These are phyloP conservation scores for Chlorella sp. DNA, from an alignment of 139 green algal species.

Conservation along the genomic window DNA sequence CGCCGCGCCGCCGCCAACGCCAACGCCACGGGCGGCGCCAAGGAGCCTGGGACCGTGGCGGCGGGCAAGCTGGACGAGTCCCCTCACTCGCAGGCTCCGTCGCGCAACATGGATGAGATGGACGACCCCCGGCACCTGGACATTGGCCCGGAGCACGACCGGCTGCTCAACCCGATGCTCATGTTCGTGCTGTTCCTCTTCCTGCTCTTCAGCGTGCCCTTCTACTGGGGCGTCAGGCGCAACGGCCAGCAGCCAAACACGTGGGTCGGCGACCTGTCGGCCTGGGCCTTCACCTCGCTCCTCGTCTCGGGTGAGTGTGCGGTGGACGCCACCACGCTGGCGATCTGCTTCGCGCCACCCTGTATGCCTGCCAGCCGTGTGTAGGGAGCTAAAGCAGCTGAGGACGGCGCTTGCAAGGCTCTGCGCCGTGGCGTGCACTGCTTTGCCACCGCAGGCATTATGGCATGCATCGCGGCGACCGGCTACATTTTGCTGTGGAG, in stretches of 20 bases:
- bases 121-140: constrained; percentile 17
- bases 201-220: constrained; percentile 31
- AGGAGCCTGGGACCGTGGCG: background rate
- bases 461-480: background rate
- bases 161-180: constrained; percentile 13
- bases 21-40: background rate
- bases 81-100: background rate
- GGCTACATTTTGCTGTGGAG: background rate
- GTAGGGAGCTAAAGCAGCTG: background rate
- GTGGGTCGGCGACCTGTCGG: constrained; percentile 33
- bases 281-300: constrained; percentile 39
- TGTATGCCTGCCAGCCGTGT: background rate
- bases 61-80: background rate
- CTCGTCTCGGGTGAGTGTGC: constrained; percentile 21
- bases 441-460: background rate
- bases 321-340: background rate
- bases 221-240: constrained; percentile 15
- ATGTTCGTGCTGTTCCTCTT: background rate
- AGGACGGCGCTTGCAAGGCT: background rate
- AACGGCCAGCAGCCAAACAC: background rate
- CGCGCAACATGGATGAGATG: background rate
- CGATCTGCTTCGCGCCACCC: background rate
- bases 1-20: background rate
- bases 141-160: constrained; percentile 24
- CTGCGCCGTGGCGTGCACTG: background rate